These are phyloP conservation scores for Guadua angustifolia DNA, from an alignment of 176 grass and related monocot genomes.

Conservation along the genomic window DNA sequence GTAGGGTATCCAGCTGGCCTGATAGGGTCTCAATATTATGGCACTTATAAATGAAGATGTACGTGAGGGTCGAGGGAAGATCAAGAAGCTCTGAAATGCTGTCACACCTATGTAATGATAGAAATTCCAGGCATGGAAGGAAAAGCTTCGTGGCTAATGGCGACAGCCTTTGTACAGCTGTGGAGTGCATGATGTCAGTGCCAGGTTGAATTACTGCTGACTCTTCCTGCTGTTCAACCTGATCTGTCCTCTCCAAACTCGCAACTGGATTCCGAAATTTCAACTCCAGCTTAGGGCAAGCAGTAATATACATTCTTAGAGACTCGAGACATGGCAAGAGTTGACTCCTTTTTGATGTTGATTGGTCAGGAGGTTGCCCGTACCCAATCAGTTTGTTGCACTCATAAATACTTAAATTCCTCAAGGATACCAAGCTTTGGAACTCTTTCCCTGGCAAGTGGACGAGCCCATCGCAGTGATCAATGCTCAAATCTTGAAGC, in stretches of 20 bases:
- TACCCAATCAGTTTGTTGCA: no score
- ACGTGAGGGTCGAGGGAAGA: no score
- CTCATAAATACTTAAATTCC: no score
- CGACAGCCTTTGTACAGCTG: neutral
- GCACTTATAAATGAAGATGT: no score
- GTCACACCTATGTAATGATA: no score
- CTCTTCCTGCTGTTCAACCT: neutral
- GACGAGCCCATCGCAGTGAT: neutral
- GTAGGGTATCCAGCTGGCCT: no score
- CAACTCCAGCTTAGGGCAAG: neutral
- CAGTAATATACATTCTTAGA: neutral
- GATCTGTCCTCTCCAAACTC: no score
- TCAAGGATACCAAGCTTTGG: constrained; percentile 7
- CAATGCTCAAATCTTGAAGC: neutral
- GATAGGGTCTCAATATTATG: no score
- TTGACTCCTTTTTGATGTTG: neutral
- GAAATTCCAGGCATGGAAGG: no score
- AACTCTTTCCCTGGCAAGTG: constrained; percentile 17
- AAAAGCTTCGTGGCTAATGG: neutral
- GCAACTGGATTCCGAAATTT: no score
- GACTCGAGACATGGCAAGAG: constrained; percentile 5
- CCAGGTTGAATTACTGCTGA: neutral
- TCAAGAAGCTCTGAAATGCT: no score
- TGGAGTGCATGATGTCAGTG: neutral
- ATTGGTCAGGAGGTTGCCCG: neutral